phyloP scores from a whole-genome alignment of 1,139 yeast genomes.

The Hyphopichia fennica region DNA sequence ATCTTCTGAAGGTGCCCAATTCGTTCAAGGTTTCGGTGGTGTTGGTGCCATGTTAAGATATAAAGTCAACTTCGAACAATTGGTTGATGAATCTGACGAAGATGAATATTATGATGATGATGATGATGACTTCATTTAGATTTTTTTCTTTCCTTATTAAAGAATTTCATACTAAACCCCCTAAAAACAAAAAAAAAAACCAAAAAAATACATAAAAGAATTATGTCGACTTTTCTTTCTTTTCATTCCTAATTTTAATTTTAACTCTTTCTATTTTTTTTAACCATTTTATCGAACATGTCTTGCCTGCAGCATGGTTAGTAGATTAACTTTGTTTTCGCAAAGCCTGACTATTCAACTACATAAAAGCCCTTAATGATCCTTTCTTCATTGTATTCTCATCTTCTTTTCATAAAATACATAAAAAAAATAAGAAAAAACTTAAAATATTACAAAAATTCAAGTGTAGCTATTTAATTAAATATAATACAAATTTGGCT shows the following conservation, averaged over 20 bases:
- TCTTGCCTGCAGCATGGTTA: too few relatives aligned
- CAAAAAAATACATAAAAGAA: too few relatives aligned
- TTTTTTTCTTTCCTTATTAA: neutral
- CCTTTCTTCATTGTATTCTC: too few relatives aligned
- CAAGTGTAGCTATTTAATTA: neutral
- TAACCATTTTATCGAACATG: too few relatives aligned
- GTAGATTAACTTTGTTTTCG: too few relatives aligned
- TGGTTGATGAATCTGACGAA: conserved; percentile 85
- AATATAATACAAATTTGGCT: neutral
- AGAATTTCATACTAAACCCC: neutral
- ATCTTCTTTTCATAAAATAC: too few relatives aligned
- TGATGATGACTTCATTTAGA: conserved; percentile 56
- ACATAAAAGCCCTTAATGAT: too few relatives aligned
- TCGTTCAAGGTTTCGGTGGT: conserved; percentile 98
- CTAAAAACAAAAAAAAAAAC: neutral
- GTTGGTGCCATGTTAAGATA: conserved; percentile 94
- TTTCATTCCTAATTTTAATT: too few relatives aligned
- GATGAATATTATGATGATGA: conserved; percentile 78
- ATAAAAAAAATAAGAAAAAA: neutral
- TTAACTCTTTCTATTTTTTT: too few relatives aligned
- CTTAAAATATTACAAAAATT: neutral
- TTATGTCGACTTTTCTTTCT: too few relatives aligned
- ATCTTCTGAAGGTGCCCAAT: conserved; percentile 98
- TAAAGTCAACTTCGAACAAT: conserved; percentile 94
- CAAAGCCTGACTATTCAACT: too few relatives aligned